Base-by-base conservation (phyloP, 169 alveolate species). In the Eimeria tenella region DNA sequence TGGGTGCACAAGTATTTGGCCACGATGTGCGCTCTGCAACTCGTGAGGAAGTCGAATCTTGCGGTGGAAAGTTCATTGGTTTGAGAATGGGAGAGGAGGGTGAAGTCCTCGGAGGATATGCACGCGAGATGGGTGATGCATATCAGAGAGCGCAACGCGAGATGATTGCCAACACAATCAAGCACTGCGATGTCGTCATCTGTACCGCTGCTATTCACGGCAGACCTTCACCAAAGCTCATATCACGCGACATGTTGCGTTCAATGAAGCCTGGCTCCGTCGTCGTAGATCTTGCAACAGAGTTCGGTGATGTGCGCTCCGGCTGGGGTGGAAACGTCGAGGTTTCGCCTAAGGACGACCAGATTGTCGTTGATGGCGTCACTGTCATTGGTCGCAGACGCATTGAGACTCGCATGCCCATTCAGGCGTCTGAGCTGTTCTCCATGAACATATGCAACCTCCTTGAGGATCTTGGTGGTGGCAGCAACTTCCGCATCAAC, bases 191-290 rank as follows among this genome's bases (percentile, higher is more conserved):
- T 75, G 97, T 98, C 75, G 96, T 98, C 83, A 97, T 98, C 62
- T 97, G 98, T 52, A 97, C 99, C n/a, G 99, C 99, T 19, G 95
- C 97, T 56, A 96, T 97, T 65, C 95, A 98, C 79, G 99, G 99
- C 63, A 97, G 95, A 94, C 97, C 98, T 7, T 98, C 99, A 19
- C 99, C 99, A 13, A 97, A 97, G 88, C 95, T 98, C 53, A 93
- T 98, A n/a, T 93, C 98, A 31, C 98, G 98, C 65, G 97, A 96
- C 60, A 94, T 96, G 95, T 96, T 97, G 5, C 95, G 95, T 70
- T 49, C 96, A 13, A 97, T 98, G 98, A 96, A 95, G 90, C 96
- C 97, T 21, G 99, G 99, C 65, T 93, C 97, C 31, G 98, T 98
- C 50, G 95, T 97, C 89, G 98, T 98, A 17, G 99, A 98, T 95